Evolutionary conservation across 305 asterid species (phyloP), one percentile per base, ranked within the genome.

Genomic region (Rubia balearica): DNA sequence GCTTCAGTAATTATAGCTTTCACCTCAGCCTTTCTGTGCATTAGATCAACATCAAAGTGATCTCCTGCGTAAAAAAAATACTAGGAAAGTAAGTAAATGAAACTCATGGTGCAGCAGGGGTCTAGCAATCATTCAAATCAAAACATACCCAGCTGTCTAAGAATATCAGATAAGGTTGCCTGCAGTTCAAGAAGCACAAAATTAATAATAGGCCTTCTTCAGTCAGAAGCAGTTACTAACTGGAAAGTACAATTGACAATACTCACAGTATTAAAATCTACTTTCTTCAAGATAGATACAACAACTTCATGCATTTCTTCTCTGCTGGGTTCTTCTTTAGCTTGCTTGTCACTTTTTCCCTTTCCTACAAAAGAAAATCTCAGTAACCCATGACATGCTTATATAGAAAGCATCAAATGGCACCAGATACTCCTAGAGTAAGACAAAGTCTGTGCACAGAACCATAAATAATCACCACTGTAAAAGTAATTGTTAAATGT

Each of bases 101-200:
- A 13, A 68, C 4, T 53, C 21, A 24, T n/a, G 45, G 68, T 36
- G 22, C 67, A 70, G 42, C 24, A 16, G 64, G 9, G 59, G 48
- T 42, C 67, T 57, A 62, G 75, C 41, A 56, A 45, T 38, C 55
- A 76, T 45, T 40, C 24, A 49, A 48, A 42, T 45, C 40, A 69
- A 13, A 68, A 1, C 87, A 8, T 88, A 91, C 98, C 98, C 8
- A 91, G 94, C 75, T 88, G 87, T 74, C 75, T 82, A 81, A 91
- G 84, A 72, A 91, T 89, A 78, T 91, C 98, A 7, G 96, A 86
- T 71, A 91, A 79, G 46, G 98, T 91, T 49, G 88, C 98, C 98
- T 91, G 95, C 86, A 83, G 6, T n/a, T n/a, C n/a, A n/a, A n/a
- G n/a, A n/a, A n/a, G n/a, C 30, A 27, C 30, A 27, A 27, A 27